phyloP scores from a whole-genome alignment of 2,329 filamentous ascomycete genomes.

The Colletotrichum noveboracense region DNA sequence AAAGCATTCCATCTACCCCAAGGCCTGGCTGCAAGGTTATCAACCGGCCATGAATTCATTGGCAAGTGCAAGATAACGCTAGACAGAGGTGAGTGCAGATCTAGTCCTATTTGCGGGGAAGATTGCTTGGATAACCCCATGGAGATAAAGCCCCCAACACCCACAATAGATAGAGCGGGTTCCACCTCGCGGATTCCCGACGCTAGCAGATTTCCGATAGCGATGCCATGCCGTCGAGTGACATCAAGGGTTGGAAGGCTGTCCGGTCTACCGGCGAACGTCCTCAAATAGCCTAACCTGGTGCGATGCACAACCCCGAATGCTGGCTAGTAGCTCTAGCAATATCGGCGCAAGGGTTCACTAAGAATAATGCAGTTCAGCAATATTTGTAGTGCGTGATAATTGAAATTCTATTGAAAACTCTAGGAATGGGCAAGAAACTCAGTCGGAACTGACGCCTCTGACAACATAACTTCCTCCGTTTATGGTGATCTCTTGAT shows the following conservation, averaged over 20 bases:
- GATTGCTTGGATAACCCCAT: neutral
- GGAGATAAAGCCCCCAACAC: neutral
- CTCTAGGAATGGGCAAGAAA: neutral
- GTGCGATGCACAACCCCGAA: neutral
- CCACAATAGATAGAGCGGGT: neutral
- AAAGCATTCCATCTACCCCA: neutral
- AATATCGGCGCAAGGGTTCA: accelerated
- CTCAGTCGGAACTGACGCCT: neutral
- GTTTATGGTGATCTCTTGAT: neutral
- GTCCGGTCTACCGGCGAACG: neutral
- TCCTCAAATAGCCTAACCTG: neutral
- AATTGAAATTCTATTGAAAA: neutral
- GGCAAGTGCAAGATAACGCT: neutral
- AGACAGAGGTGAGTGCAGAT: neutral
- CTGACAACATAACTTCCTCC: neutral
- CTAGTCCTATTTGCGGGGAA: neutral
- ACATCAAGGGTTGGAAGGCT: neutral
- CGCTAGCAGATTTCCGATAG: constrained; percentile 16
- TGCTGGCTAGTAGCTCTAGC: neutral
- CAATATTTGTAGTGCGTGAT: neutral
- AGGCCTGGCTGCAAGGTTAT: neutral
- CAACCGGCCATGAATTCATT: neutral
- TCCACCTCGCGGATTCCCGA: neutral
- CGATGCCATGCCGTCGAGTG: neutral
- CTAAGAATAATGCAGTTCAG: neutral